Percentiles rank a stretch among this genome's conserved stretches.
These are phyloP conservation scores for Tylopilus cervinicoccineus DNA, from an alignment of 768 basidiomycete species.

Conservation along the genomic window DNA sequence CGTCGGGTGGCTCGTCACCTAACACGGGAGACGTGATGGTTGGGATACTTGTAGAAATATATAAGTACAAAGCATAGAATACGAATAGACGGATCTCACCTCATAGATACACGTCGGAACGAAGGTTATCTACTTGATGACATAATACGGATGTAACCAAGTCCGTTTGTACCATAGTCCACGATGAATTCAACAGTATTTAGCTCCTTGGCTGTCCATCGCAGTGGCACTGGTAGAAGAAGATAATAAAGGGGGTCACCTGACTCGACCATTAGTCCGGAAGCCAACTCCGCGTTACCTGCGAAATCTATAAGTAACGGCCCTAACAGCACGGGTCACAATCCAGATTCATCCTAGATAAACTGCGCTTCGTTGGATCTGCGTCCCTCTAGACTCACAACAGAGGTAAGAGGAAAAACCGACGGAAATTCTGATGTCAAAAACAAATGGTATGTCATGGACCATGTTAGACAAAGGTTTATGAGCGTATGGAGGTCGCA, in stretches of 20 bases:
- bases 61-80: too few relatives aligned
- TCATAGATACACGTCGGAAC: too few relatives aligned
- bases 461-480: not conserved
- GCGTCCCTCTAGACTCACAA: not conserved
- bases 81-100: too few relatives aligned
- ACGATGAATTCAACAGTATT: too few relatives aligned
- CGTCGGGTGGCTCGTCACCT: not conserved
- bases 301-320: not conserved
- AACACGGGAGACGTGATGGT: constrained; percentile 7
- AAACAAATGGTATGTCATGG: not conserved
- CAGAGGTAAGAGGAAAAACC: too few relatives aligned
- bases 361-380: not conserved
- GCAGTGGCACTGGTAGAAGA: constrained; percentile 11
- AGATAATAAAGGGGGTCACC: constrained; percentile 7
- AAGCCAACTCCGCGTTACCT: constrained; percentile 4
- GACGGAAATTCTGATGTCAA: not conserved
- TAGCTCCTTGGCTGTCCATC: not conserved
- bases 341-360: not conserved
- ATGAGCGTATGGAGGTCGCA: too few relatives aligned
- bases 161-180: too few relatives aligned
- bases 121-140: too few relatives aligned
- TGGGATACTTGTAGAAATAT: too few relatives aligned
- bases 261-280: not conserved
- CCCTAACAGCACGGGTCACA: not conserved
- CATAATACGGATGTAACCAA: too few relatives aligned